Base-by-base conservation (phyloP, 2,329 filamentous ascomycete species). In the Exophiala xenobiotica region DNA sequence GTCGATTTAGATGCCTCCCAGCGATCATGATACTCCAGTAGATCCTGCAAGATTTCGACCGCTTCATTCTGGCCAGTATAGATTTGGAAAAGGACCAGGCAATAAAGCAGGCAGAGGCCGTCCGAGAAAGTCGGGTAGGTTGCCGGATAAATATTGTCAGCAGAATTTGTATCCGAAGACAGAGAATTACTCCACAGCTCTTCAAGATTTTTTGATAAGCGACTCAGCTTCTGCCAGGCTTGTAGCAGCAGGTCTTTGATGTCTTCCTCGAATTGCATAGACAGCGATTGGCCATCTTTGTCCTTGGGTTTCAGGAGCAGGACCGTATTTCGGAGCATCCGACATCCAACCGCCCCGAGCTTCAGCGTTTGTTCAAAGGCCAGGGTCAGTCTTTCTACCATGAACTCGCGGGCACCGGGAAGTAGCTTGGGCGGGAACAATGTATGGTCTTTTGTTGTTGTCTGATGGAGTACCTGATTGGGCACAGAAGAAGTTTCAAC, bases 21-120 rank as follows among this genome's bases (percentile, higher is more conserved):
- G n/a, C 19, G 46, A 87, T 37, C 87, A 78, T 53, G 86, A 86
- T 67, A 87, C 90, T 53, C 86, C 76, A 59, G 81, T n/a, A 96
- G 77, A 61, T 96, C 92, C 47, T 87, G 81, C 6, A 96, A 74
- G 55, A 93, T 85, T 42, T 86, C 84, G 18, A 96, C 80, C 0
- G 90, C 88, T 65, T 97, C 93, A 0, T 87, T 78, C 53, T 96
- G 90, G 19, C 90, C 88, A 63, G 92, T 91, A 72, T 96, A 96
- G 6, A 96, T 78, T 67, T 96, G 90, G 49, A 97, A 77, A 11
- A 96, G 81, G 0, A 90, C 87, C 46, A 96, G 79, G 0, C 89
- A 85, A 66, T 95, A 90, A 1, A 97, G 78, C 27, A 96, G 77
- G 16, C 86, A 85, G 51, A 96, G 79, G 0, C 88, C 87, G 54